Conservation (phyloP, 305 asterid species). For the Plantago lanceolata region DNA sequence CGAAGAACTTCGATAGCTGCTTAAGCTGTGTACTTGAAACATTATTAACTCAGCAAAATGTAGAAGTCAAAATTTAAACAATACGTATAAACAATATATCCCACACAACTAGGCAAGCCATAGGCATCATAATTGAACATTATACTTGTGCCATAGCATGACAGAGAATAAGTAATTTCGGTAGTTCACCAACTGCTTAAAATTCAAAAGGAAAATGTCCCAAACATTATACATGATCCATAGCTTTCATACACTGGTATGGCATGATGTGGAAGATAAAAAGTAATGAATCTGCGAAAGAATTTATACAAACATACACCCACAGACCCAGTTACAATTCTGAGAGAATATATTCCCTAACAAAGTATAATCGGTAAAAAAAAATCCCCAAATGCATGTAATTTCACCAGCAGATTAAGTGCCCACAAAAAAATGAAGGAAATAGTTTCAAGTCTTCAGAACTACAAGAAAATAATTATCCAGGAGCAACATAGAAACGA, state of each 20-base stretch:
- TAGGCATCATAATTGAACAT: neutral
- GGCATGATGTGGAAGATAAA: neutral
- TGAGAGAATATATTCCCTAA: neutral
- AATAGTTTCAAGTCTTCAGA: neutral
- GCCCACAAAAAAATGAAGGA: no score
- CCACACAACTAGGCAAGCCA: neutral
- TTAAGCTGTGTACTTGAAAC: neutral
- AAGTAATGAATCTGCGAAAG: neutral
- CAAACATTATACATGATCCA: neutral
- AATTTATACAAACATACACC: neutral
- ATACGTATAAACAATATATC: neutral
- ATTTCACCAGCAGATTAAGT: neutral
- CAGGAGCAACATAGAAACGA: slow-evolving; percentile 8
- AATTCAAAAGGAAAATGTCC: neutral
- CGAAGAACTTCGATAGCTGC: neutral
- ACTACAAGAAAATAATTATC: slow-evolving; percentile 4
- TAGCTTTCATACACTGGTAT: neutral
- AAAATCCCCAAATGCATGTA: neutral
- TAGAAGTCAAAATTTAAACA: neutral
- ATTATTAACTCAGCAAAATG: no score
- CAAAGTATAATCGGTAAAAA: neutral
- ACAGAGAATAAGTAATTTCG: neutral
- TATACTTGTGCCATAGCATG: neutral
- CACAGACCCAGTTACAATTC: no score
- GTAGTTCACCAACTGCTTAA: neutral